Evolutionary conservation across 768 basidiomycete genomes (phyloP).

Genomic region (Tylopilus plumbeoviolaceoides): DNA sequence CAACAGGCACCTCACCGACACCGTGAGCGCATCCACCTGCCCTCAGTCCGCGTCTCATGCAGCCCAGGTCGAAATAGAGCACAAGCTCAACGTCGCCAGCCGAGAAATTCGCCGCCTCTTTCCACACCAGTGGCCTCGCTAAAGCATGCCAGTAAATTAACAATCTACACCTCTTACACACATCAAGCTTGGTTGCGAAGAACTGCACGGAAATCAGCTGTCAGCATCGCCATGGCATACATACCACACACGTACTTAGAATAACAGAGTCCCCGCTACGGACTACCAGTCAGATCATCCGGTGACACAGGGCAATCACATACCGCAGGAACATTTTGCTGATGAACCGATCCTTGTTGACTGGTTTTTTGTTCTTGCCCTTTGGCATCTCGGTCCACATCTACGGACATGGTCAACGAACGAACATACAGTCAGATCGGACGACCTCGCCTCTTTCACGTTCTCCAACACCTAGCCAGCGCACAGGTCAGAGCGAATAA

Average conservation of each 20-base stretch:
- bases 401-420: constrained; percentile 38
- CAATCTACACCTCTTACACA: neutral
- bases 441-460: constrained; percentile 79
- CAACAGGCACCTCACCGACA: constrained; percentile 52
- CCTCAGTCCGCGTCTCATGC: constrained; percentile 9
- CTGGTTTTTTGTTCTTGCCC: constrained; percentile 97
- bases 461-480: constrained; percentile 85
- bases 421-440: neutral
- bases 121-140: constrained; percentile 13
- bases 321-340: constrained; percentile 98
- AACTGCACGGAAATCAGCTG: constrained; percentile 47
- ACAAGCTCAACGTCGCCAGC: constrained; percentile 49
- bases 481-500: constrained; percentile 6
- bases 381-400: constrained; percentile 99
- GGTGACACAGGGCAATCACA: constrained; percentile 21
- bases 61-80: constrained; percentile 54
- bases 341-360: constrained; percentile 99
- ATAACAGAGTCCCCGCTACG: constrained; percentile 94
- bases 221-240: constrained; percentile 14
- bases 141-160: constrained; percentile 1
- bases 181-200: constrained; percentile 67
- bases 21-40: constrained; percentile 35
- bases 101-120: constrained; percentile 63
- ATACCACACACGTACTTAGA: constrained; percentile 60
- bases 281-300: constrained; percentile 9